Percentiles rank a stretch among this genome's conserved stretches.
Conservation (phyloP, 176 grass and related monocot genomes). For the Pharus latifolius region DNA sequence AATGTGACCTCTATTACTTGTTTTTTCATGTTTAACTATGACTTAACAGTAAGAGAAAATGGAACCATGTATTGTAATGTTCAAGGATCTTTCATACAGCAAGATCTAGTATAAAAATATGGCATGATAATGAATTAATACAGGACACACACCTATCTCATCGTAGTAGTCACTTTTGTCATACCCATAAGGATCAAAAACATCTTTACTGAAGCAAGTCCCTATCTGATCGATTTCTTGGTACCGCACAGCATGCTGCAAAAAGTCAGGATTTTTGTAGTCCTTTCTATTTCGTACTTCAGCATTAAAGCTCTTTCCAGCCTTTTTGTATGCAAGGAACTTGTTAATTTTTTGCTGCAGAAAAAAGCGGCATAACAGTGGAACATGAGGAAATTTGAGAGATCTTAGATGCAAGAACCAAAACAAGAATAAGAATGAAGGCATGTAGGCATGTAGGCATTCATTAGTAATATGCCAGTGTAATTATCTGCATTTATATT, state of each 20-base stretch:
- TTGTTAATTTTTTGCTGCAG: constrained; percentile 78
- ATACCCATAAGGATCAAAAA: constrained; percentile 81
- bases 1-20: background rate
- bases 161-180: constrained; percentile 86
- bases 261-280: constrained; percentile 88
- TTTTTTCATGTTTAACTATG: background rate
- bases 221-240: constrained; percentile 97
- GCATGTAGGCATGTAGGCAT: background rate
- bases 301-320: constrained; percentile 90
- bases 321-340: constrained; percentile 61
- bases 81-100: background rate
- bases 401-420: background rate
- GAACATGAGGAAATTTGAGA: constrained; percentile 3
- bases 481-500: no score
- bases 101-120: background rate
- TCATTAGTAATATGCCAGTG: background rate
- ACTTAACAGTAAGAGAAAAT: background rate
- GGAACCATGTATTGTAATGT: background rate
- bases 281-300: constrained; percentile 96
- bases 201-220: constrained; percentile 87
- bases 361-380: background rate
- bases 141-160: constrained; percentile 53
- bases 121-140: background rate
- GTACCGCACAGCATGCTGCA: constrained; percentile 97
- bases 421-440: background rate